Evolutionary conservation across 305 asterid species (phyloP).

Genomic region (Caryopteris hybrid): DNA sequence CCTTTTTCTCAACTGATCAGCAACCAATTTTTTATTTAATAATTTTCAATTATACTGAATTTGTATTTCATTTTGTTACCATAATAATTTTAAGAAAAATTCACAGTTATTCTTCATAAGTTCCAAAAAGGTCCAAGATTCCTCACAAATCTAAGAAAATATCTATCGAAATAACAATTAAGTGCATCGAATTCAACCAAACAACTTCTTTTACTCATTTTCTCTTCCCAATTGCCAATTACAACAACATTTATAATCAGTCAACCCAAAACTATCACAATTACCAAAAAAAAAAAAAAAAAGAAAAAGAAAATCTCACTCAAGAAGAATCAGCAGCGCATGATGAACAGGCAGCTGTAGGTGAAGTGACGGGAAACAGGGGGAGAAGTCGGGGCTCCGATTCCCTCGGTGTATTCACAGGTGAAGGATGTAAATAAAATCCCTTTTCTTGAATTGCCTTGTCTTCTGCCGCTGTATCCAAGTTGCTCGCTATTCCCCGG

Average conservation of each 20-base stretch:
- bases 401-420: slow-evolving; percentile 56
- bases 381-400: slow-evolving; percentile 62
- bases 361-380: slow-evolving; percentile 59
- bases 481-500: slow-evolving; percentile 16
- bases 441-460: slow-evolving; percentile 56
- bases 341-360: slow-evolving; percentile 36
- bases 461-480: slow-evolving; percentile 48
- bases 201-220: neutral
- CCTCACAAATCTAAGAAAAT: too few relatives aligned
- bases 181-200: neutral
- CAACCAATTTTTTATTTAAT: too few relatives aligned
- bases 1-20: slow-evolving; percentile 8
- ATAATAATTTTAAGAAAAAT: too few relatives aligned
- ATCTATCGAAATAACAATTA: too few relatives aligned
- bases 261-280: slow-evolving; percentile 18
- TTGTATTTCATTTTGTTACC: too few relatives aligned
- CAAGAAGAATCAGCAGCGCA: slow-evolving; percentile 26
- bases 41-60: too few relatives aligned
- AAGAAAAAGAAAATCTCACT: slow-evolving; percentile 24
- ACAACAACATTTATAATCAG: slow-evolving; percentile 14
- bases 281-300: neutral
- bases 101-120: too few relatives aligned
- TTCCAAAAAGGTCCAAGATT: too few relatives aligned
- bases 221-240: slow-evolving; percentile 8
- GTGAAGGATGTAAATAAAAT: slow-evolving; percentile 56